Evolutionary conservation across 352 stramenopile genomes (phyloP), one percentile per base, ranked within the genome.

Genomic region (Phytophthora kernoviae): DNA sequence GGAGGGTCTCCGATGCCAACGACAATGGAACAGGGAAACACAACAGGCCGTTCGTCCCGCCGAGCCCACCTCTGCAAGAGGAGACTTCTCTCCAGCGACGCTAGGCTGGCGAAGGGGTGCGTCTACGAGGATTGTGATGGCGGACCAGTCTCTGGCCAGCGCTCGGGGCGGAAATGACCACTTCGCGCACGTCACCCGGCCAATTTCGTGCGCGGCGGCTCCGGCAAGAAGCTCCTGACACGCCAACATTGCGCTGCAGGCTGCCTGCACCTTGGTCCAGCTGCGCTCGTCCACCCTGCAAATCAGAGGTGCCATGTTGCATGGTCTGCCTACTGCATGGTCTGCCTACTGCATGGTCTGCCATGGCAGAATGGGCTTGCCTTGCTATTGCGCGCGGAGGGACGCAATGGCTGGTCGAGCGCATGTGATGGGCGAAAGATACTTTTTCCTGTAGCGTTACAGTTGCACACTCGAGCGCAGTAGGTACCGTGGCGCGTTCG

Each of bases 331-430:
- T n/a, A n/a, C n/a, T n/a, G n/a, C n/a, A n/a, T n/a, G n/a, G n/a
- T n/a, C n/a, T n/a, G n/a, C n/a, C n/a, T n/a, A n/a, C n/a, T n/a
- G n/a, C n/a, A n/a, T n/a, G n/a, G 39, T 44, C n/a, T 44, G 39
- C 39, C 9, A 5, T 24, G 39, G n/a, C 6, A 21, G 18, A 44
- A 44, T 21, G 39, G 39, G 18, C 24, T 3, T 7, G n/a, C 14
- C 14, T n/a, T n/a, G n/a, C n/a, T 50, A 57, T 72, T 63, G 54
- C 50, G 49, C 44, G 17, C 45, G 54, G 69, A 70, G 55, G 46
- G 65, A 47, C 55, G 66, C 57, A 30, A 39, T 39, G 37, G 15
- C 24, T 30, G 24, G 6, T n/a, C n/a, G 24, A 30, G 24, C 24
- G 24, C 24, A 30, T 30, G 24, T 30, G 49, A 32, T 15, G 41